Evolutionary conservation across 2,329 filamentous ascomycete species (phyloP).

Genomic region (Fusarium denticulatum): DNA sequence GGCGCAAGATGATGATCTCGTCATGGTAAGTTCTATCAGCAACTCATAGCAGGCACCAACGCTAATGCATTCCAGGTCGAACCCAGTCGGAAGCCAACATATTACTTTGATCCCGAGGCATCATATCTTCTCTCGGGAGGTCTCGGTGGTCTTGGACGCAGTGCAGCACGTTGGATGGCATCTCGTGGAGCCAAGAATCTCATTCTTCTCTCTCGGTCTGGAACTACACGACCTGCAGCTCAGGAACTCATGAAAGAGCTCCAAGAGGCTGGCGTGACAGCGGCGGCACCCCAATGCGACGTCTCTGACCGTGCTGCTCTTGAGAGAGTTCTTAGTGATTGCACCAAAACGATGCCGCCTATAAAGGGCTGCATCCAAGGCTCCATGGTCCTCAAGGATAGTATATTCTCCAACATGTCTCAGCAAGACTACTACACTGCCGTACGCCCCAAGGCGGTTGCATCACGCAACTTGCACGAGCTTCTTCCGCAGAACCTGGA

Average conservation of each 20-base stretch:
- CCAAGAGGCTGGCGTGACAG: conserved; percentile 34
- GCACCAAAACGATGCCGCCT: conserved; percentile 44
- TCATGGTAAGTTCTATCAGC: neutral
- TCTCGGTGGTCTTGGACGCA: neutral
- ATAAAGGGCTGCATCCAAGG: conserved; percentile 57
- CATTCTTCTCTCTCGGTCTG: neutral
- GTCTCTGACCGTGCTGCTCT: conserved; percentile 53
- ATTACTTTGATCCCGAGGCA: conserved; percentile 36
- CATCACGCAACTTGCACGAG: conserved; percentile 64
- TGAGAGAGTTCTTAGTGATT: conserved; percentile 37
- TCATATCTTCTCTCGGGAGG: neutral
- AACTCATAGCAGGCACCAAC: too few relatives aligned
- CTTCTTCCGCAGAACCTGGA: conserved; percentile 47
- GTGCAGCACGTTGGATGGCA: neutral
- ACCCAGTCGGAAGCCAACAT: neutral
- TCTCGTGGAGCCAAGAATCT: neutral
- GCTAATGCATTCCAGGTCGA: conserved; percentile 29
- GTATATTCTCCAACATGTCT: conserved; percentile 64
- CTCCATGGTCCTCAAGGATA: conserved; percentile 59
- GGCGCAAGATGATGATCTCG: neutral
- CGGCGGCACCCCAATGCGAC: conserved; percentile 56
- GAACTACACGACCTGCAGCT: neutral
- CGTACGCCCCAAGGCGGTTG: conserved; percentile 62
- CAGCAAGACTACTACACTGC: conserved; percentile 59
- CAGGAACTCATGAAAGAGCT: neutral